A percentile compares a stretch with the other conserved stretches of the same genome.
Conservation (phyloP, 345 rosid species). For the Theobroma cacao region DNA sequence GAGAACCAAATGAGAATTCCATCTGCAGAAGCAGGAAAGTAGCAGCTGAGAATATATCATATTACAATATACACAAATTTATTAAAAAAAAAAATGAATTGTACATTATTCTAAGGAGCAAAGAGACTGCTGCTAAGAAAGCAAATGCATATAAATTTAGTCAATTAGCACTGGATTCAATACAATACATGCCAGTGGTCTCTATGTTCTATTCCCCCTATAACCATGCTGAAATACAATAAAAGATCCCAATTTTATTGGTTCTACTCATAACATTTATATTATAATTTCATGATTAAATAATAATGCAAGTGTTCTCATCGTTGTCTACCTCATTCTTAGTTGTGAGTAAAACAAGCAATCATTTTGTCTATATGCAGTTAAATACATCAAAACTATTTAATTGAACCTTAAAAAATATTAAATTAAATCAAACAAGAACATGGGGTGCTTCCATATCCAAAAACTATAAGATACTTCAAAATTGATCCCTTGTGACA, state of each 20-base stretch:
- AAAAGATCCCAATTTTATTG: background rate
- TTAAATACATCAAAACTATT: background rate
- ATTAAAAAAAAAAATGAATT: background rate
- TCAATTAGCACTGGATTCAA: background rate
- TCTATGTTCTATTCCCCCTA: background rate
- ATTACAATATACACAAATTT: background rate
- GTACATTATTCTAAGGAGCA: background rate
- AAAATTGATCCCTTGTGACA: background rate
- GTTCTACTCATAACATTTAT: background rate
- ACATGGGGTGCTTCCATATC: background rate
- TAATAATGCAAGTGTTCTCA: background rate
- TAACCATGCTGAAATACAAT: background rate
- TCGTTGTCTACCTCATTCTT: background rate
- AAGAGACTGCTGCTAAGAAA: background rate
- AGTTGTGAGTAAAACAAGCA: background rate
- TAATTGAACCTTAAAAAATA: background rate
- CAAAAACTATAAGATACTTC: background rate
- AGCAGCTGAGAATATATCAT: conserved; percentile 9
- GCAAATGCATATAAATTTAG: background rate
- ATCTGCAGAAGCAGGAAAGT: conserved; percentile 43
- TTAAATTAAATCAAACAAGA: background rate
- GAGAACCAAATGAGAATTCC: conserved; percentile 90
- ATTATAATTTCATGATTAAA: background rate
- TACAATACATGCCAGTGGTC: background rate
- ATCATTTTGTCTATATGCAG: background rate